Evolutionary conservation across 2,329 filamentous ascomycete species (phyloP).

Genomic region (Microcyclosporella mali): DNA sequence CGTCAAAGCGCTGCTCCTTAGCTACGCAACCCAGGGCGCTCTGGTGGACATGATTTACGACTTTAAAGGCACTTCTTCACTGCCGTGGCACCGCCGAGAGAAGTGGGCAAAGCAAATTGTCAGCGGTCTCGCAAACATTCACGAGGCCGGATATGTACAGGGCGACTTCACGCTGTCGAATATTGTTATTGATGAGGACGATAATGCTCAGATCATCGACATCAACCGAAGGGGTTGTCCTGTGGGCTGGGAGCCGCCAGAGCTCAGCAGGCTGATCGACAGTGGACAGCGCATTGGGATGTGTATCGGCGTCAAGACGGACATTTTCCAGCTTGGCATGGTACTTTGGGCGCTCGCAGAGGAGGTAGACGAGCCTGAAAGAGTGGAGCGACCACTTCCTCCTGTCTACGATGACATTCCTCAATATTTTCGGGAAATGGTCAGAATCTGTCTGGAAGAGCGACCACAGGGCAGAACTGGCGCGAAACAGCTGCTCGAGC

Average conservation of each 20-base stretch:
- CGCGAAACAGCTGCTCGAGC: slow-evolving; percentile 62
- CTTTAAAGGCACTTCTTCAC: slow-evolving; percentile 47
- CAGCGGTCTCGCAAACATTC: slow-evolving; percentile 80
- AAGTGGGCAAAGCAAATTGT: slow-evolving; percentile 91
- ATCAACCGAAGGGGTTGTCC: slow-evolving; percentile 97
- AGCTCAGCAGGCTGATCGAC: slow-evolving; percentile 77
- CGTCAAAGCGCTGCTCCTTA: slow-evolving; percentile 85
- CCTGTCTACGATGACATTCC: slow-evolving; percentile 58
- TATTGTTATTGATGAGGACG: slow-evolving; percentile 79
- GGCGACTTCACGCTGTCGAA: slow-evolving; percentile 97
- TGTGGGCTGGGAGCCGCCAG: slow-evolving; percentile 94
- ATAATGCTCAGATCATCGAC: slow-evolving; percentile 94
- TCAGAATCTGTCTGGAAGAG: slow-evolving; percentile 69
- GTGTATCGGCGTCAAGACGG: slow-evolving; percentile 97
- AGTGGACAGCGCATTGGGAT: slow-evolving; percentile 87
- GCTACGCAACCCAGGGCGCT: slow-evolving; percentile 77
- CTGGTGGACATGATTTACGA: slow-evolving; percentile 90
- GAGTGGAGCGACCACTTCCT: slow-evolving; percentile 63
- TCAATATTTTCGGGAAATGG: slow-evolving; percentile 68
- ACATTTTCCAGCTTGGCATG: slow-evolving; percentile 95
- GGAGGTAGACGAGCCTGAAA: slow-evolving; percentile 84
- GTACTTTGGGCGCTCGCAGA: slow-evolving; percentile 87
- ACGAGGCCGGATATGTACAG: slow-evolving; percentile 93
- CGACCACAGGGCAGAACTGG: slow-evolving; percentile 66
- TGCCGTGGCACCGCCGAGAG: slow-evolving; percentile 67